Percentiles rank a stretch among this genome's conserved stretches.
Evolutionary conservation across 495 filamentous ascomycete genomes (phyloP).

Genomic region (Clohesyomyces aquaticus): DNA sequence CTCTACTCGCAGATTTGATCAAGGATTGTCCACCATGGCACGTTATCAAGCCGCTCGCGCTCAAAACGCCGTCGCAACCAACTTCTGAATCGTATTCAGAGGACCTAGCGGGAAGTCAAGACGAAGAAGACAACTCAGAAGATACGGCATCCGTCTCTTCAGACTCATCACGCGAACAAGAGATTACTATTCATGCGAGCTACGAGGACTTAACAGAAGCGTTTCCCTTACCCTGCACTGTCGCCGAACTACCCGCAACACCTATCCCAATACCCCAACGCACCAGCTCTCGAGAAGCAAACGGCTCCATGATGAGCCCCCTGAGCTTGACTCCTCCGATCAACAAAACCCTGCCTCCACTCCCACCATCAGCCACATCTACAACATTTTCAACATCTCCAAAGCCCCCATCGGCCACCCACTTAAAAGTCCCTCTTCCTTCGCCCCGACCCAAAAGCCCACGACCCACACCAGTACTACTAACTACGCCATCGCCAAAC

Average conservation of each 20-base stretch:
- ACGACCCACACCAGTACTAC: neutral
- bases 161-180: slow-evolving; percentile 20
- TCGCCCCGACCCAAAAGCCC: neutral
- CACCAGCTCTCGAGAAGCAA: slow-evolving; percentile 7
- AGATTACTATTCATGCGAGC: slow-evolving; percentile 34
- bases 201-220: slow-evolving; percentile 29
- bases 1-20: slow-evolving; percentile 28
- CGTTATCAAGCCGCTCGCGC: slow-evolving; percentile 31
- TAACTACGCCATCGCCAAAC: neutral
- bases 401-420: neutral
- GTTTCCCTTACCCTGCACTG: slow-evolving; percentile 14
- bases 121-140: neutral
- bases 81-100: slow-evolving; percentile 24
- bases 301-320: neutral
- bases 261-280: slow-evolving; percentile 12
- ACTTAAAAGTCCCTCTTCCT: neutral
- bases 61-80: slow-evolving; percentile 13
- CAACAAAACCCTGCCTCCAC: slow-evolving; percentile 29
- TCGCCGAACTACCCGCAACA: neutral
- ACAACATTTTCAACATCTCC: slow-evolving; percentile 9
- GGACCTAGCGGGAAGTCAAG: slow-evolving; percentile 9
- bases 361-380: slow-evolving; percentile 8
- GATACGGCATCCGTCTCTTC: slow-evolving; percentile 4
- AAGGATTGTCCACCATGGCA: slow-evolving; percentile 36
- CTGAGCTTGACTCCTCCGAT: slow-evolving; percentile 2